Conservation (phyloP, 805 yeast species). For the Clavispora phyllophila region DNA sequence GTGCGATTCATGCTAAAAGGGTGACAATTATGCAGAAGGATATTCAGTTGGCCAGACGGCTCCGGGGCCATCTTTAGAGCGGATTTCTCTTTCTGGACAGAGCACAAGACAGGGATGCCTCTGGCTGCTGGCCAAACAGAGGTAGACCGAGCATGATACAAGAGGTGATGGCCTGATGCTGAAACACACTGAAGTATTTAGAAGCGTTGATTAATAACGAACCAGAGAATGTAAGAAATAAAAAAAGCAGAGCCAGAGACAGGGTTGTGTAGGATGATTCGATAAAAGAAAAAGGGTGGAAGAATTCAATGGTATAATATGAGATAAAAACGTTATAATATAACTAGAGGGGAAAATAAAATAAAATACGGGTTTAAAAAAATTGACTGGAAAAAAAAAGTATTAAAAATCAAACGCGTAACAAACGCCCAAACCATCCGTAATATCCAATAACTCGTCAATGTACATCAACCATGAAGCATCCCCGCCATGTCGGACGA, state of each 20-base stretch:
- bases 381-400: not conserved
- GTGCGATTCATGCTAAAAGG: conserved; percentile 76
- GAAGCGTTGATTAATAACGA: not conserved
- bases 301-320: not conserved
- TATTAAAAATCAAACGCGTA: not conserved
- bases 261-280: no score
- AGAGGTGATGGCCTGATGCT: no score
- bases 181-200: not conserved
- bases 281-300: no score
- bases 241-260: not conserved
- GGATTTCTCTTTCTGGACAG: no score
- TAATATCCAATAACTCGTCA: not conserved
- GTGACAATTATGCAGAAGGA: conserved; percentile 86
- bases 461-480: not conserved
- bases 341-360: not conserved
- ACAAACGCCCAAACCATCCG: not conserved
- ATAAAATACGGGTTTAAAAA: not conserved
- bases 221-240: not conserved
- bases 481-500: not conserved
- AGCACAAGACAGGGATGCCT: no score
- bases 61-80: conserved; percentile 46
- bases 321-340: not conserved
- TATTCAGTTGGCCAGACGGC: conserved; percentile 72
- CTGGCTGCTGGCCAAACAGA: conserved; percentile 1
- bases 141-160: no score